These are phyloP conservation scores for Akanthomyces dipterigenus DNA, from an alignment of 2,329 filamentous ascomycete genomes.

Conservation along the genomic window DNA sequence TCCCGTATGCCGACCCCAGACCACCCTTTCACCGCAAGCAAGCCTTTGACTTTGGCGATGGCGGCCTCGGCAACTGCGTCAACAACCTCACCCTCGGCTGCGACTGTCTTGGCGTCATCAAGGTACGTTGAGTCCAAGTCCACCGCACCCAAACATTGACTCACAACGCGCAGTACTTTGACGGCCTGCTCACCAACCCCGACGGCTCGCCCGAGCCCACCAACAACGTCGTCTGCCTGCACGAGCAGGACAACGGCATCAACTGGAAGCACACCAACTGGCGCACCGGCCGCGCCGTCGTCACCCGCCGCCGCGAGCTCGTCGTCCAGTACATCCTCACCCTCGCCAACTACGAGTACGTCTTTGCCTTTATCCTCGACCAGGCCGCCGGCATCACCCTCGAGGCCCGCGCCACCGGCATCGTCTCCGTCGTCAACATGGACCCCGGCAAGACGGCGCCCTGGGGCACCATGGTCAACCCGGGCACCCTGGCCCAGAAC, in stretches of 20 bases:
- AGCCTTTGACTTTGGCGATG: conserved; percentile 65
- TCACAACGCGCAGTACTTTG: conserved; percentile 24
- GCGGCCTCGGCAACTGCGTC: conserved; percentile 55
- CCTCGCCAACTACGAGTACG: conserved; percentile 55
- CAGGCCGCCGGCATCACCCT: conserved; percentile 38
- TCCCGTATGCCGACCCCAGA: conserved; percentile 60
- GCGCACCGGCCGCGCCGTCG: conserved; percentile 48
- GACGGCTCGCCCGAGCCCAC: conserved; percentile 29
- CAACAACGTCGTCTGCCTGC: conserved; percentile 36
- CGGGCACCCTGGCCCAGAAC: conserved; percentile 55
- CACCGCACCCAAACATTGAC: not conserved
- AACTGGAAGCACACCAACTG: conserved; percentile 57
- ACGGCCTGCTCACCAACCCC: conserved; percentile 25
- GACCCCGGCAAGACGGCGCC: conserved; percentile 47
- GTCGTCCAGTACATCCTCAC: conserved; percentile 57
- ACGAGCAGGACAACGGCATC: conserved; percentile 41
- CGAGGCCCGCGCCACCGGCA: conserved; percentile 32
- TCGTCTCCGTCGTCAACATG: conserved; percentile 39
- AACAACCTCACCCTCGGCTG: conserved; percentile 63
- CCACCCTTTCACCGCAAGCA: conserved; percentile 59
- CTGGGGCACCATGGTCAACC: conserved; percentile 54
- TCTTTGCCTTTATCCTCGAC: conserved; percentile 40
- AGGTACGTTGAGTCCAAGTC: too few relatives aligned
- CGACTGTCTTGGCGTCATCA: conserved; percentile 60
- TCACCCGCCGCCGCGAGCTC: conserved; percentile 48